Conservation (phyloP, 352 stramenopile species). For the Pythium vanterpoolii region DNA sequence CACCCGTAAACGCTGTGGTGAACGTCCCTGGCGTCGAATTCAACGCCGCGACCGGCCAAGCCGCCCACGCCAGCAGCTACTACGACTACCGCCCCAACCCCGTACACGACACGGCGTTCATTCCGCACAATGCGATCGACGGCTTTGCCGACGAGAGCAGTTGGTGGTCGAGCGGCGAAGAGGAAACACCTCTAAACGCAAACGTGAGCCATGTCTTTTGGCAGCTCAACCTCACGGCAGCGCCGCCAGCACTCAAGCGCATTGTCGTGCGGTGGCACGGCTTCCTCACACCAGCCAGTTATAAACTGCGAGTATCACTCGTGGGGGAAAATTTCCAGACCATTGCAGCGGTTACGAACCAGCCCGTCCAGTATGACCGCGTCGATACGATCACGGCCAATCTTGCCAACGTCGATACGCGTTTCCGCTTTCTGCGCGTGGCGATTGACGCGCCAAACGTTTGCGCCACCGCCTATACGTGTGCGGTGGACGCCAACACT, state of each 20-base stretch:
- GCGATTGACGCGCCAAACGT: slow-evolving; percentile 46
- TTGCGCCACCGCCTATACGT: slow-evolving; percentile 41
- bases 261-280: slow-evolving; percentile 78
- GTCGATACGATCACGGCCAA: slow-evolving; percentile 57
- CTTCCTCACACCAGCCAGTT: slow-evolving; percentile 55
- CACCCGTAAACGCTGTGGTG: slow-evolving; percentile 24
- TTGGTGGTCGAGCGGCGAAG: slow-evolving; percentile 71
- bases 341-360: slow-evolving; percentile 41
- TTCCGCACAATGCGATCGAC: slow-evolving; percentile 67
- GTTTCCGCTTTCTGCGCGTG: slow-evolving; percentile 57
- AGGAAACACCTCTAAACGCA: slow-evolving; percentile 18
- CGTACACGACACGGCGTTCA: slow-evolving; percentile 53
- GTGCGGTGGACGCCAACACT: slow-evolving; percentile 28
- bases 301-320: slow-evolving; percentile 60
- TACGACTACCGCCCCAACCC: slow-evolving; percentile 66
- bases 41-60: slow-evolving; percentile 55
- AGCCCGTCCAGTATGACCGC: slow-evolving; percentile 52
- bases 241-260: slow-evolving; percentile 40
- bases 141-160: slow-evolving; percentile 66
- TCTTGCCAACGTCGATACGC: slow-evolving; percentile 36
- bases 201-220: slow-evolving; percentile 48
- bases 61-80: slow-evolving; percentile 65
- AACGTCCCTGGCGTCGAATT: slow-evolving; percentile 67
- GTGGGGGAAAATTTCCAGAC: slow-evolving; percentile 60
- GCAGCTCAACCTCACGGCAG: slow-evolving; percentile 67